Conservation (phyloP, 73 alveolate genomes). For the Stentor coeruleus region DNA sequence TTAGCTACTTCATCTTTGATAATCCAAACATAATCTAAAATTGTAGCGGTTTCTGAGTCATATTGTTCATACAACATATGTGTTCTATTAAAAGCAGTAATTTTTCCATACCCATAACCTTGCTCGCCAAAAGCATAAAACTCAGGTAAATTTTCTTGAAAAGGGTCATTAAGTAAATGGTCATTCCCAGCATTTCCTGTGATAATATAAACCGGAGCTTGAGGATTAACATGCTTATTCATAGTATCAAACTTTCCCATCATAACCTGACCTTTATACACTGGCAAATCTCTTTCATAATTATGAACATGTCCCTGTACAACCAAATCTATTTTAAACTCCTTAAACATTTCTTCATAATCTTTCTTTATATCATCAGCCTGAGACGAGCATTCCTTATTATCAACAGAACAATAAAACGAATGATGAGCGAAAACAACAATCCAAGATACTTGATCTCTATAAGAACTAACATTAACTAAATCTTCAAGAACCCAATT, state of each 20-base stretch:
- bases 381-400: background rate
- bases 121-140: background rate
- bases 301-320: constrained; percentile 3
- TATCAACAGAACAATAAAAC: background rate
- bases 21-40: background rate
- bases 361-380: background rate
- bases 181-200: background rate
- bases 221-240: background rate
- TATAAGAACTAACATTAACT: background rate
- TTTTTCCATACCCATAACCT: background rate
- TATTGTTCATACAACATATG: background rate
- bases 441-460: background rate
- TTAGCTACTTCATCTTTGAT: no score
- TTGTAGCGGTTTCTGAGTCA: background rate
- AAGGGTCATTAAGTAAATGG: background rate
- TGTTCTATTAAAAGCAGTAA: background rate
- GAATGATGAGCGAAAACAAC: constrained; percentile 3
- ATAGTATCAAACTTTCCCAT: background rate
- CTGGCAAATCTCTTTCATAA: constrained; percentile 18
- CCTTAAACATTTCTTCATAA: background rate
- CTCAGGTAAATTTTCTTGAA: background rate
- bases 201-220: constrained; percentile 5
- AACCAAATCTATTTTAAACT: background rate
- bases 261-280: background rate
- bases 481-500: background rate